Conservation (phyloP, 768 basidiomycete species). For the Rhodotorula babjevae region DNA sequence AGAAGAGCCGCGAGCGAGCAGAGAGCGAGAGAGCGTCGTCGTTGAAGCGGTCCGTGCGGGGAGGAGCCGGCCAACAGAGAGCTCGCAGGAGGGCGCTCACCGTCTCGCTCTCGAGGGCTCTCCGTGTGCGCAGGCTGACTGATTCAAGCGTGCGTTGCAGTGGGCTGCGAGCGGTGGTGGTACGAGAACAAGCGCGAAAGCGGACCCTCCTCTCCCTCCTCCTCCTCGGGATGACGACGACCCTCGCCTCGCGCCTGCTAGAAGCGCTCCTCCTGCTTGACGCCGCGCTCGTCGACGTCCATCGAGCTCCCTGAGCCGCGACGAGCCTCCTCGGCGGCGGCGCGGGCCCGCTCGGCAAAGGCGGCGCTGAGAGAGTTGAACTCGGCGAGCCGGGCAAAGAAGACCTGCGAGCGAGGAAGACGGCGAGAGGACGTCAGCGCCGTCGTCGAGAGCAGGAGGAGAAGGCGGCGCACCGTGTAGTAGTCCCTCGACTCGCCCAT, state of each 20-base stretch:
- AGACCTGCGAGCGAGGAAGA: background rate
- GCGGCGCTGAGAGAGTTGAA: background rate
- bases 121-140: too few species aligned
- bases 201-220: background rate
- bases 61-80: too few species aligned
- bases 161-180: too few species aligned
- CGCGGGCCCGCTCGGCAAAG: background rate
- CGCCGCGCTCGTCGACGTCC: background rate
- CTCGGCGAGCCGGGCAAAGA: slow-evolving; percentile 2
- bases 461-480: slow-evolving; percentile 4
- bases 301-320: background rate
- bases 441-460: background rate
- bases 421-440: too few species aligned
- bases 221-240: too few species aligned
- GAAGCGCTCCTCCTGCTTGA: background rate
- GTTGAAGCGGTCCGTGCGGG: too few species aligned
- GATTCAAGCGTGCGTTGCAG: background rate
- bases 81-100: too few species aligned
- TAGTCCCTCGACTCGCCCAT: slow-evolving; percentile 4
- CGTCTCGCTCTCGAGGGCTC: too few species aligned
- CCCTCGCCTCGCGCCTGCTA: too few species aligned
- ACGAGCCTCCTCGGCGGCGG: background rate
- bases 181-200: background rate
- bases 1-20: too few species aligned
- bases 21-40: too few species aligned